Evolutionary conservation across 805 yeast species (phyloP).

Genomic region (Pichia membranifaciens): DNA sequence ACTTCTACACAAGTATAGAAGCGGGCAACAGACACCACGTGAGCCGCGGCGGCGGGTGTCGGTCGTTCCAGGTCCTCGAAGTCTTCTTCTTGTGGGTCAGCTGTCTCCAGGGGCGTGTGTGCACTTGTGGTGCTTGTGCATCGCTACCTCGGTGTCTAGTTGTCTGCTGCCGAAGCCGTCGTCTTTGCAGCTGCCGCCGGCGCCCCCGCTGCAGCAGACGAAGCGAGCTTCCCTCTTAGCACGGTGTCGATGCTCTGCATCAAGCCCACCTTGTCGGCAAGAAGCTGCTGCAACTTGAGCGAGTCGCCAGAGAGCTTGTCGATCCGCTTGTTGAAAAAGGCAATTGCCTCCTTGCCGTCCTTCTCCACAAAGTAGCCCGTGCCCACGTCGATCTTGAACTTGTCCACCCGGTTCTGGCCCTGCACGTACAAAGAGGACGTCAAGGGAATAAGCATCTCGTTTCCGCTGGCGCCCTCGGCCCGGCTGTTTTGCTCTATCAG

Average conservation of each 20-base stretch:
- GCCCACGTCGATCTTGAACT: constrained; percentile 87
- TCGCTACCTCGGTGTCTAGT: too few relatives aligned
- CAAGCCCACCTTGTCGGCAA: constrained; percentile 65
- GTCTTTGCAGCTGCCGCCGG: too few relatives aligned
- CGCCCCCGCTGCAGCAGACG: too few relatives aligned
- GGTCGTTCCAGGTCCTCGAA: too few relatives aligned
- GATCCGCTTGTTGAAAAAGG: constrained; percentile 69
- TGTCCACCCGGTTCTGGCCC: constrained; percentile 61
- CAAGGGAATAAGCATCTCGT: constrained; percentile 66
- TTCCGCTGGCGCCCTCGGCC: constrained; percentile 34
- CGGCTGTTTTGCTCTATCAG: constrained; percentile 37
- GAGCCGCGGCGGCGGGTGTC: too few relatives aligned
- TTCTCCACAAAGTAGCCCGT: constrained; percentile 95
- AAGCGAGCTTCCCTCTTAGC: constrained; percentile 42
- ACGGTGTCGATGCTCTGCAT: constrained; percentile 56
- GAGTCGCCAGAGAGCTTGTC: constrained; percentile 67
- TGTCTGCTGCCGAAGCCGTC: too few relatives aligned
- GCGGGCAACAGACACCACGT: too few relatives aligned
- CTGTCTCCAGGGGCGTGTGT: too few relatives aligned
- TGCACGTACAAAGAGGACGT: constrained; percentile 88
- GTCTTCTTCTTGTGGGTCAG: too few relatives aligned
- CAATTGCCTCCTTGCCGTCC: constrained; percentile 54
- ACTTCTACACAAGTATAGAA: too few relatives aligned
- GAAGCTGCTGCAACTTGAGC: constrained; percentile 64
- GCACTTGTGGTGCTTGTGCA: too few relatives aligned